Base-by-base conservation (phyloP, 1,284 basidiomycete genomes). In the Sporisorium reilianum region DNA sequence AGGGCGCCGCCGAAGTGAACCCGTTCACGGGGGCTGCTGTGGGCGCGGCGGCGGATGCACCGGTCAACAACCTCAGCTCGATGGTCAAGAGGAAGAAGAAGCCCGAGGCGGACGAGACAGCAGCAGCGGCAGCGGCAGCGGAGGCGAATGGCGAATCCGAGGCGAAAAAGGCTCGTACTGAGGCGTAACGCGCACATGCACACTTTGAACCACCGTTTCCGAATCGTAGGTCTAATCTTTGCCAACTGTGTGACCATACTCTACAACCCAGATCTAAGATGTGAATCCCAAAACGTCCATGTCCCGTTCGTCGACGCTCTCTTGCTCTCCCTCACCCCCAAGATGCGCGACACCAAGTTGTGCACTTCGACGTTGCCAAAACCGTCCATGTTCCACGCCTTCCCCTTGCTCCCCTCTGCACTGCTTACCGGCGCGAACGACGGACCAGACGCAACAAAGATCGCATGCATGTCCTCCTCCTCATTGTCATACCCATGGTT, bases 381-480 rank as follows among this genome's bases (percentile, higher is more conserved):
- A 90, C 26, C 90, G 88, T 75, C 89, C 89, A 61, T 89, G 41
- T 57, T 70, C 64, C 36, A 55, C 44, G 16, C 4, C 89, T 88
- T 28, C 16, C 38, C n/a, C n/a, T 36, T 32, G 50, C 88, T 28
- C 20, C n/a, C n/a, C n/a, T 36, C 34, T 51, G 20, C 23, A 7
- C 5, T 10, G 14, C 40, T 48, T 25, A 50, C 3, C 54, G 88
- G 87, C 5, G 88, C 85, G 12, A 91, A 90, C 81, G 94, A 94
- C 0, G 94, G 93, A 1, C 94, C 94, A 80, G 93, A 91, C 2
- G 93, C 92, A 67, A 95, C 91, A 85, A 96, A 95, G 84, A 93
- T 91, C 0, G 93, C 93, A 59, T 90, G 90, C 94, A 96, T 96
- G 4, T 91, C 88, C 10, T 87, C 80, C 41, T 90, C 88, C 16